Conservation (phyloP, 2,329 filamentous ascomycete genomes). For the Neonectria magnoliae region DNA sequence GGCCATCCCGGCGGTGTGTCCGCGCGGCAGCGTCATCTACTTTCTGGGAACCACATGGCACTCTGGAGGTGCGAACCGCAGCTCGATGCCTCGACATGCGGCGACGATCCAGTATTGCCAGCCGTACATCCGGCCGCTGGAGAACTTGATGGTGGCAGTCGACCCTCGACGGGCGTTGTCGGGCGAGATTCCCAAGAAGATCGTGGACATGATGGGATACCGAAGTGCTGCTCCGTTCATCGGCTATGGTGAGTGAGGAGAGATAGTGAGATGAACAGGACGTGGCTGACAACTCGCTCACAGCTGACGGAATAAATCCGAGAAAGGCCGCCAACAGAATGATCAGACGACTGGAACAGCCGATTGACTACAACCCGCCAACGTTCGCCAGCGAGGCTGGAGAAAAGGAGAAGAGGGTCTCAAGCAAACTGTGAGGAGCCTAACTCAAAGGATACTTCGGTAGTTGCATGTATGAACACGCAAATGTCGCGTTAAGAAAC, state of each 20-base stretch:
- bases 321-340: conserved; percentile 15
- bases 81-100: conserved; percentile 4
- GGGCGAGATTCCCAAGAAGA: conserved; percentile 16
- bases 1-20: conserved; percentile 10
- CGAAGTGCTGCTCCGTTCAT: conserved; percentile 18
- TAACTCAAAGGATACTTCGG: not conserved
- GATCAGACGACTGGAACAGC: conserved; percentile 13
- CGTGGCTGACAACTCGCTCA: not conserved
- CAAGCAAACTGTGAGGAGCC: conserved; percentile 3
- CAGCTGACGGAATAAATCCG: conserved; percentile 20
- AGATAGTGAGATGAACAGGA: too few relatives aligned
- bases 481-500: too few relatives aligned
- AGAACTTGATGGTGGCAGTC: conserved; percentile 20
- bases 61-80: conserved; percentile 15
- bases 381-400: conserved; percentile 11
- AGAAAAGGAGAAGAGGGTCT: conserved; percentile 12
- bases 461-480: not conserved
- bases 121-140: conserved; percentile 18
- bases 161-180: conserved; percentile 18
- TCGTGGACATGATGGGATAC: conserved; percentile 25
- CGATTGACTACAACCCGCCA: conserved; percentile 16
- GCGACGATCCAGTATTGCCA: conserved; percentile 21
- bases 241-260: conserved; percentile 8
- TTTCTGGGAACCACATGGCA: conserved; percentile 22
- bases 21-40: conserved; percentile 16